A percentile compares a stretch with the other conserved stretches of the same genome.
Conservation (phyloP, 306 rosid genomes). For the Dalbergia cochinchinensis region DNA sequence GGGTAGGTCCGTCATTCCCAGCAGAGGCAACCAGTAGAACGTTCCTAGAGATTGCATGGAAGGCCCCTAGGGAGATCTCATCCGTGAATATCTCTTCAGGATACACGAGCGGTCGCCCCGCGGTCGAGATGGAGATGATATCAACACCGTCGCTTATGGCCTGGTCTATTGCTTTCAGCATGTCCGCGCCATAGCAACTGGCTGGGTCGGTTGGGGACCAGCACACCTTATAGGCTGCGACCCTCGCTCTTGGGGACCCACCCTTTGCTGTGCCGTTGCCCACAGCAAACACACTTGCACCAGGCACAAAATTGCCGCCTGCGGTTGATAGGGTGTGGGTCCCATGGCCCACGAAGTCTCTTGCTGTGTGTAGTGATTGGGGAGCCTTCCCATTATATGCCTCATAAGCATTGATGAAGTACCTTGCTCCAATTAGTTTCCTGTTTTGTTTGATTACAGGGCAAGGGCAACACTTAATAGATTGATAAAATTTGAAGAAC, state of each 20-base stretch:
- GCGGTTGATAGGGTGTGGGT: constrained; percentile 74
- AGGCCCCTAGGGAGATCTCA: constrained; percentile 60
- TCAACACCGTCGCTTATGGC: constrained; percentile 70
- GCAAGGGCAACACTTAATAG: background rate
- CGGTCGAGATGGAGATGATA: constrained; percentile 55
- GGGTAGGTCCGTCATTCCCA: constrained; percentile 69
- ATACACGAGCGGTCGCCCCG: background rate
- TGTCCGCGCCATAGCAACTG: constrained; percentile 58
- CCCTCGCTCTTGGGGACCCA: constrained; percentile 69
- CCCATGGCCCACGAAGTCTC: constrained; percentile 69
- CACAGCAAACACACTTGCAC: constrained; percentile 46
- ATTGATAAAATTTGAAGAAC: no score
- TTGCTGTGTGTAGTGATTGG: background rate
- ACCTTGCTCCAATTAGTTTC: constrained; percentile 72
- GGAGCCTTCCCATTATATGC: background rate
- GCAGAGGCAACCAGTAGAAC: constrained; percentile 62
- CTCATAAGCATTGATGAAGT: constrained; percentile 47
- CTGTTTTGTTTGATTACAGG: background rate
- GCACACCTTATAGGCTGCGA: constrained; percentile 71
- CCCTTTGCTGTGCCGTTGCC: constrained; percentile 79
- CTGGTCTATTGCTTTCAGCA: constrained; percentile 57
- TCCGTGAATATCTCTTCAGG: constrained; percentile 34
- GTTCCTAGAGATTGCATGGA: constrained; percentile 63
- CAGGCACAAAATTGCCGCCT: constrained; percentile 55
- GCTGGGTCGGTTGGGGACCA: constrained; percentile 28